A percentile compares a stretch with the other conserved stretches of the same genome.
phyloP scores from a whole-genome alignment of 2,329 filamentous ascomycete genomes.

The Neopestalotiopsis clavispora region DNA sequence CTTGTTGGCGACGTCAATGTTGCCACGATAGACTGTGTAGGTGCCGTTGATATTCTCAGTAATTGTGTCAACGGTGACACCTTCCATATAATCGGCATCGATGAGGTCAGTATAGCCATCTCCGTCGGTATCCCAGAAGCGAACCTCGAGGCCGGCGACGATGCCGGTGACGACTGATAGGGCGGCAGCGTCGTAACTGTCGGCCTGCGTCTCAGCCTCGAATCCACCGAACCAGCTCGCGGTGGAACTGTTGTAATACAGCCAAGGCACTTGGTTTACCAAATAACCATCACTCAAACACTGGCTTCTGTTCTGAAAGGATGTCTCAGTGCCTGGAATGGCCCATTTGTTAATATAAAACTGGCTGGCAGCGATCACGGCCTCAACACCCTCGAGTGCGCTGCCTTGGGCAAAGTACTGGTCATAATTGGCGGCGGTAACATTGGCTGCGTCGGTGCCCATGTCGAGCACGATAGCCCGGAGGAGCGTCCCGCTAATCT shows the following conservation, averaged over 20 bases:
- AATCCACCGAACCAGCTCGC: neutral
- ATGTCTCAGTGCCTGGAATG: neutral
- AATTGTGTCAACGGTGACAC: slow-evolving; percentile 1
- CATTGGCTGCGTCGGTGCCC: slow-evolving; percentile 1
- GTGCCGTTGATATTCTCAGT: slow-evolving; percentile 1
- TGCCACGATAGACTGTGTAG: slow-evolving; percentile 6
- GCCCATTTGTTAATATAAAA: slow-evolving; percentile 4
- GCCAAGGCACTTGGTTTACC: slow-evolving; percentile 7
- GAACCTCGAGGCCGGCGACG: slow-evolving; percentile 3
- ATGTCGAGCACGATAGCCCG: slow-evolving; percentile 6
- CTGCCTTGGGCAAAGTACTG: slow-evolving; percentile 2
- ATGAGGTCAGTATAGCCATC: slow-evolving; percentile 4
- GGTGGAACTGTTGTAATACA: neutral
- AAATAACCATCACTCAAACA: neutral
- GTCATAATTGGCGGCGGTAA: slow-evolving; percentile 4
- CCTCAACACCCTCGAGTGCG: slow-evolving; percentile 1
- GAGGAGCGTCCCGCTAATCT: neutral
- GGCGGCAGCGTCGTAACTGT: slow-evolving; percentile 1
- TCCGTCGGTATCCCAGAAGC: slow-evolving; percentile 4
- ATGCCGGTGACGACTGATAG: slow-evolving; percentile 4
- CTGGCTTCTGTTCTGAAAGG: neutral
- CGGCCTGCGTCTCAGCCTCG: slow-evolving; percentile 1
- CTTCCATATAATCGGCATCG: slow-evolving; percentile 1
- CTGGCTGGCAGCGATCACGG: neutral
- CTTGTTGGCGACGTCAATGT: slow-evolving; percentile 8